A percentile compares a stretch with the other conserved stretches of the same genome.
These are phyloP conservation scores for Botrytis aclada DNA, from an alignment of 2,329 filamentous ascomycete species.

Conservation along the genomic window DNA sequence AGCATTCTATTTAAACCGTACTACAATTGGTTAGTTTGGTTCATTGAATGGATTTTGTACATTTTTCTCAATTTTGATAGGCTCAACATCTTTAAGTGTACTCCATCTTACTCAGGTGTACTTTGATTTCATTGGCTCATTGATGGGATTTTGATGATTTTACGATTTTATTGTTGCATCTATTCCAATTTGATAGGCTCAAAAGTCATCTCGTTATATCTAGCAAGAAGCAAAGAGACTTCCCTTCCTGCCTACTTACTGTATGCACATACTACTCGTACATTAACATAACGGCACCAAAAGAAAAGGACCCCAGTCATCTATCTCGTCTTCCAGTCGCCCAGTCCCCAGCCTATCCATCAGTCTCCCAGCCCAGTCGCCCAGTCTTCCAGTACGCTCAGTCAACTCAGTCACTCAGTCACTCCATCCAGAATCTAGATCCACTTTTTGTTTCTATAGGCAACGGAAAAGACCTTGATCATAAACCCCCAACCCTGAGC, in stretches of 20 bases:
- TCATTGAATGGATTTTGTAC: neutral
- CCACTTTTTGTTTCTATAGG: conserved; percentile 17
- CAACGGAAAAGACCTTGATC: conserved; percentile 6
- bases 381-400: neutral
- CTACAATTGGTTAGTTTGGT: neutral
- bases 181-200: neutral
- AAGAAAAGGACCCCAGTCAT: neutral
- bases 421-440: neutral
- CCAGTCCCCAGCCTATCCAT: too few relatives aligned
- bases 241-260: neutral
- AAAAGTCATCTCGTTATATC: neutral
- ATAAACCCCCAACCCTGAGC: neutral
- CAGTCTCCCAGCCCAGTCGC: too few relatives aligned
- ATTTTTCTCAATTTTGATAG: neutral
- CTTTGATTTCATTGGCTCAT: neutral
- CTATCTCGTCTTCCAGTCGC: neutral
- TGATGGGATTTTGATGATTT: neutral
- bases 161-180: neutral
- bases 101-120: neutral
- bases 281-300: neutral
- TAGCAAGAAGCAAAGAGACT: neutral
- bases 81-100: neutral
- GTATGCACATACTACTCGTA: neutral
- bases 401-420: neutral
- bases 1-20: neutral